Percentiles rank a stretch among this genome's conserved stretches.
Evolutionary conservation across 2,329 filamentous ascomycete species (phyloP).

Genomic region (Simplicillium sp.): DNA sequence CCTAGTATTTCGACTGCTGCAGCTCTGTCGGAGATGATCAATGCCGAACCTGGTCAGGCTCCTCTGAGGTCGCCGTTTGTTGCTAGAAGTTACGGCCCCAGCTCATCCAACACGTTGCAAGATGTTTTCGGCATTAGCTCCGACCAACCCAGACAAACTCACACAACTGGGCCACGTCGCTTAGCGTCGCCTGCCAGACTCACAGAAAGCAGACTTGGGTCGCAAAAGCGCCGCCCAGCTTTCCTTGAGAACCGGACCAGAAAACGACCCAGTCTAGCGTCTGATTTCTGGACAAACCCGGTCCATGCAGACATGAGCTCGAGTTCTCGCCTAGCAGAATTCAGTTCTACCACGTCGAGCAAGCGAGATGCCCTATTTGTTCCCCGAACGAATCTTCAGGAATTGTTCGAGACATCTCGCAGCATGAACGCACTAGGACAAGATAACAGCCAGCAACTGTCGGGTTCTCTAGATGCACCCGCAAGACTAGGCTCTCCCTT

Average conservation of each 20-base stretch:
- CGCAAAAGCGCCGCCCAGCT: slow-evolving; percentile 43
- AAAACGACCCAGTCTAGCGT: slow-evolving; percentile 44
- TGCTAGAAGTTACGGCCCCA: slow-evolving; percentile 52
- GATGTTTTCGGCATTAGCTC: slow-evolving; percentile 22
- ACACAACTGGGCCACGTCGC: slow-evolving; percentile 39
- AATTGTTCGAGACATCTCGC: slow-evolving; percentile 24
- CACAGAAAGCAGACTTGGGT: slow-evolving; percentile 38
- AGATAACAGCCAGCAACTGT: slow-evolving; percentile 3
- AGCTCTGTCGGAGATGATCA: slow-evolving; percentile 11
- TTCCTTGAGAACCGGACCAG: slow-evolving; percentile 35
- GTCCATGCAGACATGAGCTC: slow-evolving; percentile 15
- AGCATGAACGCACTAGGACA: too few species aligned
- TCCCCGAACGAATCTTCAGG: slow-evolving; percentile 30
- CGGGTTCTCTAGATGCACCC: slow-evolving; percentile 21
- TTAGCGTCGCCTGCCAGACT: slow-evolving; percentile 46
- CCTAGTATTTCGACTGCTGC: slow-evolving; percentile 8
- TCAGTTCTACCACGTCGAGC: slow-evolving; percentile 22
- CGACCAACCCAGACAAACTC: slow-evolving; percentile 30
- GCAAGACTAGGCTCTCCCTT: slow-evolving; percentile 53
- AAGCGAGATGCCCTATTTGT: slow-evolving; percentile 27
- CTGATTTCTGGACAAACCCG: slow-evolving; percentile 44
- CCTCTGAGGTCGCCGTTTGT: slow-evolving; percentile 46
- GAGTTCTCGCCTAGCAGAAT: slow-evolving; percentile 16
- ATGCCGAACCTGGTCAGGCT: slow-evolving; percentile 14
- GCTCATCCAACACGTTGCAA: slow-evolving; percentile 41